These are phyloP conservation scores for Crithidia thermophila DNA, from an alignment of 208 protist genomes.

Conservation along the genomic window DNA sequence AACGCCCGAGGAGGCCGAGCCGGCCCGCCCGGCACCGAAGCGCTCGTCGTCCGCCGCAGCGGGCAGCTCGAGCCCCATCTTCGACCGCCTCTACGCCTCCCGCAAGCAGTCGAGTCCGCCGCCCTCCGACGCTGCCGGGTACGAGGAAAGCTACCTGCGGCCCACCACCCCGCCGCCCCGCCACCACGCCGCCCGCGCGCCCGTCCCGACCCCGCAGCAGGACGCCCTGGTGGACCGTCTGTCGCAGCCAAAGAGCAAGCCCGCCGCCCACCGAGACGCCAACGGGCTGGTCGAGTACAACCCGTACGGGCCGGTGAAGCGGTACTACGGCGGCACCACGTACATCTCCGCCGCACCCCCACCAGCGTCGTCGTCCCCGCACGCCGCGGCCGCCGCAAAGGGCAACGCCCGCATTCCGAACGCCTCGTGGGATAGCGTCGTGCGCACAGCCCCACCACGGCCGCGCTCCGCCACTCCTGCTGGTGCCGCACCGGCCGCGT, in stretches of 20 bases:
- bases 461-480: too few species aligned
- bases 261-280: conserved; percentile 4
- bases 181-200: neutral
- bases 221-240: conserved; percentile 32
- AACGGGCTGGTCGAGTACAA: neutral
- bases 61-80: neutral
- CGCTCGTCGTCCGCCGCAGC: neutral
- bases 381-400: neutral
- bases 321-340: conserved; percentile 30
- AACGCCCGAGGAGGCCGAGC: neutral
- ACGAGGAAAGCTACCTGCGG: neutral
- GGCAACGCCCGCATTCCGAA: conserved; percentile 19
- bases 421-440: conserved; percentile 23
- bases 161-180: neutral
- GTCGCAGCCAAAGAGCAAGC: conserved; percentile 24
- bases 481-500: neutral
- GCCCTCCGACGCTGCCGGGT: neutral
- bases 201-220: neutral
- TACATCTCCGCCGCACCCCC: conserved; percentile 5
- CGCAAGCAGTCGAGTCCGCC: neutral
- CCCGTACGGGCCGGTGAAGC: conserved; percentile 3
- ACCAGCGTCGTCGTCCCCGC: neutral
- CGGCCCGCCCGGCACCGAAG: neutral
- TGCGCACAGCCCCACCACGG: conserved; percentile 2
- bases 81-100: conserved; percentile 26